Percentiles rank a stretch among this genome's conserved stretches.
Conservation (phyloP, 768 basidiomycete species). For the Lactarius indigo region DNA sequence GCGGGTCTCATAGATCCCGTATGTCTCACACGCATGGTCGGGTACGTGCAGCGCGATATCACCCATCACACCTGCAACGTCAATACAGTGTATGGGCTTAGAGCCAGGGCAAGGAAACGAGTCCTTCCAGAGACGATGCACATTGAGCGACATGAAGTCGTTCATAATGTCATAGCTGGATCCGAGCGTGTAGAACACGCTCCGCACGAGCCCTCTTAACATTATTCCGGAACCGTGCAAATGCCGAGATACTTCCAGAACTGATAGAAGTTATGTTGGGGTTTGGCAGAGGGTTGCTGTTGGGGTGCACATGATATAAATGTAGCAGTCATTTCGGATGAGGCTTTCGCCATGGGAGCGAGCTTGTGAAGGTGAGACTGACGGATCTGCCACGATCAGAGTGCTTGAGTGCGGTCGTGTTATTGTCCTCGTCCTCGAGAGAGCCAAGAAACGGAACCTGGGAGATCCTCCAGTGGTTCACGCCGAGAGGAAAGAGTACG, state of each 20-base stretch:
- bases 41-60: conserved; percentile 94
- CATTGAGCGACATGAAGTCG: conserved; percentile 91
- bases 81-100: conserved; percentile 76
- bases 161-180: conserved; percentile 98
- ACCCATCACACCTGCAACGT: conserved; percentile 97
- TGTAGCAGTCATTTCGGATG: background rate
- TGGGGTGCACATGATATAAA: no score
- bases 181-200: conserved; percentile 94
- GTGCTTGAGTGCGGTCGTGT: no score
- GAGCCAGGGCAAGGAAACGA: conserved; percentile 76
- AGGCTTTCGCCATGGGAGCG: background rate
- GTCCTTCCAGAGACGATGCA: conserved; percentile 98
- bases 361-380: no score
- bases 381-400: no score
- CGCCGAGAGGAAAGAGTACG: no score
- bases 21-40: conserved; percentile 84
- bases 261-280: conserved; percentile 8
- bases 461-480: no score
- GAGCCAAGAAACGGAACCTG: no score
- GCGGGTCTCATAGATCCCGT: conserved; percentile 83
- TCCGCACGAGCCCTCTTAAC: conserved; percentile 88
- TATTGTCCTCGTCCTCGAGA: no score
- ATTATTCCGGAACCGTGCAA: conserved; percentile 77
- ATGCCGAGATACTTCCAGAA: conserved; percentile 69
- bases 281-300: no score